Evolutionary conservation across 2,329 filamentous ascomycete species (phyloP), one percentile per base, ranked within the genome.

Genomic region (Lomentospora prolificans): DNA sequence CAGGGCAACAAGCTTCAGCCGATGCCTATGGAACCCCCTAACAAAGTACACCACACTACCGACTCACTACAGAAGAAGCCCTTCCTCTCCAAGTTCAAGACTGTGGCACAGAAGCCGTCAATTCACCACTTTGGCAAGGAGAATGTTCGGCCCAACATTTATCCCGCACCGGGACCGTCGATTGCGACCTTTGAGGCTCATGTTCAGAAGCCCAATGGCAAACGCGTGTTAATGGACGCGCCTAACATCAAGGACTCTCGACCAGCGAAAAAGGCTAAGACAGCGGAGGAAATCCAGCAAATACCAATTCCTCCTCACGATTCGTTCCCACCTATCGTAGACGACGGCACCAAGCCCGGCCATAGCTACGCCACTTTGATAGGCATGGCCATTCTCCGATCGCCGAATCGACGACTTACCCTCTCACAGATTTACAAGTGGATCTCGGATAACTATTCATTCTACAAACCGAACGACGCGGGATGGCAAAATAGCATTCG

Each of bases 401-500:
- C 94, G 3, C 86, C 88, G 10, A 84, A 86, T 59, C 85, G 90
- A 58, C 86, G 89, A 54, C 77, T 97, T 59, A 97, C 94, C 1
- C 79, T 99, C 17, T 85, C 90, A 25, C 90, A 96, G 69, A 99
- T 99, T 63, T 99, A 97, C 79, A 96, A 95, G 67, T 99, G 94
- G 92, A 97, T 99, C 64, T 95, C 90, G n/a, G 89, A 95, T 67
- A 91, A 86, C 17, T 97, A 88, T 68, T 85, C 82, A 4, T 96
- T 92, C 71, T 99, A 97, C 74, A 85, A 82, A 62, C 81, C 84
- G 46, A 81, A 85, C 56, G 90, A 96, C 64, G 84, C 88, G 9
- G 92, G 94, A 60, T 99, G 94, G 94, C 92, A 97, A 71, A 99
- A 99, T 71, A 97, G 94, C 74, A 99, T 99, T 68, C 87, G 94